Base-by-base conservation (phyloP, 2,329 filamentous ascomycete genomes). In the Xylariaceae sp. region DNA sequence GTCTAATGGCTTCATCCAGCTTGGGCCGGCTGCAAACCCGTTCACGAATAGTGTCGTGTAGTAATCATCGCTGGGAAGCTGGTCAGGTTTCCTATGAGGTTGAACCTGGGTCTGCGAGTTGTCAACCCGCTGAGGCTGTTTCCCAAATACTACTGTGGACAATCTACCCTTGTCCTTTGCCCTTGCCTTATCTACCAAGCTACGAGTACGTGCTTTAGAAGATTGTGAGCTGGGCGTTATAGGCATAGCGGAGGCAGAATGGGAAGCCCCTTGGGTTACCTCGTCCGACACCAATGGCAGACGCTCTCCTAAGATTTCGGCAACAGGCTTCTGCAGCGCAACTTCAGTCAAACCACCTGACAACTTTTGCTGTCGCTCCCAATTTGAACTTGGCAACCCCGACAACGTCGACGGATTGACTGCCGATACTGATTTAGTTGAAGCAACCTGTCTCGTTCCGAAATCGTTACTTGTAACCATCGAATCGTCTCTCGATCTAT, bases 91-190 rank as follows among this genome's bases (percentile, higher is more conserved):
- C 52, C 76, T 71, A 51, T 75, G 74, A 30, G 69, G 75, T 13
- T 76, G 65, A 13, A 77, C 71, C 3, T 80, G 37, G 13, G 66
- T 58, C 54, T 70, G 65, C 18, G 74, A 81, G 41, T 84, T 81
- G 11, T 79, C 74, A 17, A 73, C 66, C 51, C 77, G 78, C 64
- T 78, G 77, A 0, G 76, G 76, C 57, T 85, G 84, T 68, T 89
- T 91, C 2, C 88, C 87, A 70, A 95, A 94, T 0, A 93, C 81
- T 2, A 94, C 90, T 0, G 85, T 89, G 1, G 88, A 90, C 11
- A 88, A 78, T 66, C 88, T 88, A 63, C 80, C 85, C 68, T 85
- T 88, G 54, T 83, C 80, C 63, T 79, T 82, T 37, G 82, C 78
- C 65, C 82, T 85, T 45, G 76, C 75, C 60, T 82, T 80, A 48